Evolutionary conservation across 2,329 filamentous ascomycete genomes (phyloP), one percentile per base, ranked within the genome.

Genomic region (Aspergillus thermomutatus): DNA sequence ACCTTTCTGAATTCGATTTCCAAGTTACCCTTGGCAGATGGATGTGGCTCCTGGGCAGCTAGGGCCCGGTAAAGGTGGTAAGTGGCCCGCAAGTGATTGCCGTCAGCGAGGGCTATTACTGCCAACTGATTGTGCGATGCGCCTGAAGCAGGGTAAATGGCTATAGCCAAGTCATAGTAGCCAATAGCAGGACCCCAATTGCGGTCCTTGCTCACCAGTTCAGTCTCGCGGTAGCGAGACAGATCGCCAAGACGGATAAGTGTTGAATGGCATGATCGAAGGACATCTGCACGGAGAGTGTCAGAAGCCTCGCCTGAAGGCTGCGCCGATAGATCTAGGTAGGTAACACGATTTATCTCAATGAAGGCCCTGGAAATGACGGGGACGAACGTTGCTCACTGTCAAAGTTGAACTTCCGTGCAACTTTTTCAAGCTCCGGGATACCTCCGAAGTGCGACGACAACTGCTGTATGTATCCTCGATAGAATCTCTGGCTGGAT

Each of bases 51-150:
- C 52, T 86, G 81, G 31, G 91, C 87, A 8, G 87, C 87, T 64
- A 94, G 82, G 17, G 92, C 88, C 60, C 92, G 87, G 70, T 96
- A 94, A 43, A 97, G 85, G 72, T 96, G 87, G 73, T 97, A 97
- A 28, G 95, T 88, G 9, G 91, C 87, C 59, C 91, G 86, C 51
- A 97, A 83, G 70, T 95, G 89, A 64, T 93, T 88, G 56, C 83
- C 84, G 65, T 92, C 72, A 53, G 89, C 87, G 49, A 91, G 83
- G 58, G 89, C 88, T 57, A 97, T 88, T 37, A 97, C 90, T 37
- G 90, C 92, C 72, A 94, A 86, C 73, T 97, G 94, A 68, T 99
- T 93, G 68, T 95, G 89, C 17, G 91, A 89, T 60, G 87, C 85
- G 28, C 93, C 93, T 48, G 89, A 91, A 19, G 85, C 80, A 3